phyloP scores from a whole-genome alignment of 768 basidiomycete species.

The Mycena latifolia region DNA sequence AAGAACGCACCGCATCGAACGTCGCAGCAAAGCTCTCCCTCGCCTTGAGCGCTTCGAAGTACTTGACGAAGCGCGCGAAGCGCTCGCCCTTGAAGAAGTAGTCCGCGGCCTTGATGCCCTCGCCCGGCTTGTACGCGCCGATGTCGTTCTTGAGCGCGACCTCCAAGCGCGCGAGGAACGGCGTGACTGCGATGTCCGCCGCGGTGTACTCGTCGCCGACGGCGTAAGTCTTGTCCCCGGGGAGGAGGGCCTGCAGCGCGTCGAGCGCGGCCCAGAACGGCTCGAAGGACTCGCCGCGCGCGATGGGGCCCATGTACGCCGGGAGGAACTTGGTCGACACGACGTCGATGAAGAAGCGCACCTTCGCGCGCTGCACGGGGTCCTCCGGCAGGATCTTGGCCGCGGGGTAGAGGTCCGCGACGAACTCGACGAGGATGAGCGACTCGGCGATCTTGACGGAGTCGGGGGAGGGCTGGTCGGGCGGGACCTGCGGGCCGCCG shows the following conservation, averaged over 20 bases:
- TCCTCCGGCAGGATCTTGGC: not conserved
- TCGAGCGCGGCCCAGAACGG: not conserved
- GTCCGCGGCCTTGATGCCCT: not conserved
- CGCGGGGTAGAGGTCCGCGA: not conserved
- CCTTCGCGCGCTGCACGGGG: not conserved
- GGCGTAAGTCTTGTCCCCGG: not conserved
- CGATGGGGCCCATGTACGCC: not conserved
- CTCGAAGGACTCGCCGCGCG: not conserved
- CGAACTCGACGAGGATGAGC: not conserved
- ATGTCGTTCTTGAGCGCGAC: not conserved
- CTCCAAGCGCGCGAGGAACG: not conserved
- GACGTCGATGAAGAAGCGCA: not conserved
- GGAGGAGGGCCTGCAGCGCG: not conserved
- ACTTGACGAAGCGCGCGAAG: not conserved
- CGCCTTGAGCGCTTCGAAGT: not conserved
- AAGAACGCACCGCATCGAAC: not conserved
- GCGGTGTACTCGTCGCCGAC: not conserved
- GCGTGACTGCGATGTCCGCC: not conserved
- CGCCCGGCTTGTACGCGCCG: not conserved
- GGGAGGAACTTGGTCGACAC: not conserved
- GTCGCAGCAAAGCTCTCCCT: not conserved
- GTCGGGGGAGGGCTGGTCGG: no score
- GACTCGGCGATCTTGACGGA: no score
- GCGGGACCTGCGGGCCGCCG: no score
- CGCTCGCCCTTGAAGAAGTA: not conserved